Conservation (phyloP, 2,329 filamentous ascomycete genomes). For the Exophiala oligosperma region DNA sequence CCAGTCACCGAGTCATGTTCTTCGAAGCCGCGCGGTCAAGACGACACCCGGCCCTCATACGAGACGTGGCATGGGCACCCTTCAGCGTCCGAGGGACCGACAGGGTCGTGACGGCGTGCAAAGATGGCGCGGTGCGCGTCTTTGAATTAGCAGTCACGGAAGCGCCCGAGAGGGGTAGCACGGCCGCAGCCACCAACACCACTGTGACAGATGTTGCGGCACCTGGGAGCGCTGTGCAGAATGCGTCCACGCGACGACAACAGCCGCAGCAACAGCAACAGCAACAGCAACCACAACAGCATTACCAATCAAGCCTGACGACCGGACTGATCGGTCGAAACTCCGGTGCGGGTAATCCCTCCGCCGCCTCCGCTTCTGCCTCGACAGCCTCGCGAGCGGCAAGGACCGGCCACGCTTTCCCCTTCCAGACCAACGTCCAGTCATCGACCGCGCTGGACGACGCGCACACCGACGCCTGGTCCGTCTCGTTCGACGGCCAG, state of each 20-base stretch:
- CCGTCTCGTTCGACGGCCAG: constrained; percentile 24
- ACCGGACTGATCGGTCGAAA: constrained; percentile 27
- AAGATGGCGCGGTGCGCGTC: constrained; percentile 87
- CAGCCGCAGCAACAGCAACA: constrained; percentile 4
- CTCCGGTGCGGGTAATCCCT: neutral
- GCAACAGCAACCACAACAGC: neutral
- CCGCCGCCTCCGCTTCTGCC: neutral
- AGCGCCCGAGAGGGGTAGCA: neutral
- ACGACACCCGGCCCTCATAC: constrained; percentile 73
- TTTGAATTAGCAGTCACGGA: constrained; percentile 63
- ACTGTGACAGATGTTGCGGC: neutral
- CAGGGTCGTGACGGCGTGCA: constrained; percentile 85
- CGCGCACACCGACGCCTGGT: constrained; percentile 29
- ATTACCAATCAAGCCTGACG: constrained; percentile 29
- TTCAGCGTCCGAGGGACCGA: constrained; percentile 90
- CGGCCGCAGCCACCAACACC: neutral
- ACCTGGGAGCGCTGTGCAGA: neutral
- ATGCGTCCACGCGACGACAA: neutral
- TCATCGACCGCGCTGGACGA: constrained; percentile 8
- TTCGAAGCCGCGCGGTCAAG: constrained; percentile 78
- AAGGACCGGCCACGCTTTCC: constrained; percentile 18
- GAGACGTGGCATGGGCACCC: constrained; percentile 70
- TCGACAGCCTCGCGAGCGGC: constrained; percentile 4
- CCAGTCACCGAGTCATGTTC: constrained; percentile 66
- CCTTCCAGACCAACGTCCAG: constrained; percentile 19